A percentile compares a stretch with the other conserved stretches of the same genome.
Evolutionary conservation across 2,329 filamentous ascomycete genomes (phyloP).

Genomic region (Penicillium sp.): DNA sequence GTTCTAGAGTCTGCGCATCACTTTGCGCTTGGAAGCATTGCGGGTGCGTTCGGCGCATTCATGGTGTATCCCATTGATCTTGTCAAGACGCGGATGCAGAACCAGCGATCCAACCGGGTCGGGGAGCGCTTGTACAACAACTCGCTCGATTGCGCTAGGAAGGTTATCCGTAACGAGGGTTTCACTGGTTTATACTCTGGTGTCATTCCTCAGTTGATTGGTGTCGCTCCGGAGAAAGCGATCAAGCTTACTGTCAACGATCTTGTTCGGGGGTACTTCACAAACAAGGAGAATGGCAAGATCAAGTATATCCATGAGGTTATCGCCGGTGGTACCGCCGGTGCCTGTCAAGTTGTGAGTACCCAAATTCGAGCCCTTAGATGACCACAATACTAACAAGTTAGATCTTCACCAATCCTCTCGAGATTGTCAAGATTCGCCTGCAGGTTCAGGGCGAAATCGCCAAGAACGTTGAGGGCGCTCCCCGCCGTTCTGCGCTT

Average conservation of each 20-base stretch:
- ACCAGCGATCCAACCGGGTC: constrained; percentile 82
- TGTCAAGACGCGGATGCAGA: constrained; percentile 98
- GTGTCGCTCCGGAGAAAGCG: constrained; percentile 98
- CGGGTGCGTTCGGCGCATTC: constrained; percentile 96
- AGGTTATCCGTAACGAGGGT: constrained; percentile 92
- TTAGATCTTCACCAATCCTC: constrained; percentile 93
- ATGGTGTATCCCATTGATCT: constrained; percentile 99
- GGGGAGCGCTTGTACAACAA: constrained; percentile 95
- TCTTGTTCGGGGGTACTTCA: constrained; percentile 77
- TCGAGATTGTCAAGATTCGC: constrained; percentile 99
- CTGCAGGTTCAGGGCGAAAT: constrained; percentile 97
- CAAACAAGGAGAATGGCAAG: constrained; percentile 71
- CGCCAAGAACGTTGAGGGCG: constrained; percentile 80
- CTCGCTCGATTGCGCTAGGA: constrained; percentile 91
- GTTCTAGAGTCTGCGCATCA: constrained; percentile 82
- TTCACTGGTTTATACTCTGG: constrained; percentile 90
- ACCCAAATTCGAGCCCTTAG: constrained; percentile 9
- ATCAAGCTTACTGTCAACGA: constrained; percentile 99
- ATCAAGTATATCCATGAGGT: constrained; percentile 77
- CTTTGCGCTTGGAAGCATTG: constrained; percentile 85
- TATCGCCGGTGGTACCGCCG: constrained; percentile 84
- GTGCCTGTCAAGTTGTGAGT: constrained; percentile 94
- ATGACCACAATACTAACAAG: constrained; percentile 11
- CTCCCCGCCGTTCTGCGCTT: constrained; percentile 88
- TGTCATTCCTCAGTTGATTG: constrained; percentile 91